Percentiles rank a stretch among this genome's conserved stretches.
These are phyloP conservation scores for Arabis hirsuta DNA, from an alignment of 345 rosid species.

Conservation along the genomic window DNA sequence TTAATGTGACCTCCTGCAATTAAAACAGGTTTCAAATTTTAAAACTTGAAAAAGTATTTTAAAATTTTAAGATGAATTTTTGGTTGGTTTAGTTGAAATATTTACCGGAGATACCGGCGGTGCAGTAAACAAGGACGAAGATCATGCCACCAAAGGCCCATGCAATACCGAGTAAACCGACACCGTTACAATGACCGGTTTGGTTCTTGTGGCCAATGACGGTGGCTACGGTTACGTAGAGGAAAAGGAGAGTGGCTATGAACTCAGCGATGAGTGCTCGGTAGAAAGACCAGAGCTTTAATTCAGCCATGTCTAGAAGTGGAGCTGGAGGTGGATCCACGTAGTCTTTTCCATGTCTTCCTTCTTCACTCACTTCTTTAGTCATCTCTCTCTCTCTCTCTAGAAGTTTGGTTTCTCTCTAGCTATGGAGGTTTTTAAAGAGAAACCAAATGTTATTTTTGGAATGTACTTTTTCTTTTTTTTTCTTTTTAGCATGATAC, in stretches of 20 bases:
- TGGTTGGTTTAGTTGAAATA: not conserved
- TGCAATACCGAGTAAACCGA: constrained; percentile 75
- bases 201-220: constrained; percentile 40
- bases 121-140: constrained; percentile 83
- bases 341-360: constrained; percentile 39
- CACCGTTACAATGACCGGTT: constrained; percentile 57
- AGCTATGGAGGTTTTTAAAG: not conserved
- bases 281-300: constrained; percentile 42
- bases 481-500: too few species aligned
- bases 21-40: not conserved
- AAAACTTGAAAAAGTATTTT: not conserved
- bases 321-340: constrained; percentile 44
- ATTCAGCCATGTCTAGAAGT: constrained; percentile 27
- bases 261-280: constrained; percentile 43
- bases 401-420: not conserved
- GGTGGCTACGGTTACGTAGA: constrained; percentile 36
- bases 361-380: constrained; percentile 34
- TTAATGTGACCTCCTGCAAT: constrained; percentile 57
- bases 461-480: too few species aligned
- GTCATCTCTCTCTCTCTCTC: constrained; percentile 17
- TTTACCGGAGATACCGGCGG: constrained; percentile 84
- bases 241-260: constrained; percentile 41
- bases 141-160: constrained; percentile 94
- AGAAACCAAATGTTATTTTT: too few species aligned
- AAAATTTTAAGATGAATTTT: not conserved